phyloP scores from a whole-genome alignment of 495 filamentous ascomycete genomes.

The Podospora didyma region DNA sequence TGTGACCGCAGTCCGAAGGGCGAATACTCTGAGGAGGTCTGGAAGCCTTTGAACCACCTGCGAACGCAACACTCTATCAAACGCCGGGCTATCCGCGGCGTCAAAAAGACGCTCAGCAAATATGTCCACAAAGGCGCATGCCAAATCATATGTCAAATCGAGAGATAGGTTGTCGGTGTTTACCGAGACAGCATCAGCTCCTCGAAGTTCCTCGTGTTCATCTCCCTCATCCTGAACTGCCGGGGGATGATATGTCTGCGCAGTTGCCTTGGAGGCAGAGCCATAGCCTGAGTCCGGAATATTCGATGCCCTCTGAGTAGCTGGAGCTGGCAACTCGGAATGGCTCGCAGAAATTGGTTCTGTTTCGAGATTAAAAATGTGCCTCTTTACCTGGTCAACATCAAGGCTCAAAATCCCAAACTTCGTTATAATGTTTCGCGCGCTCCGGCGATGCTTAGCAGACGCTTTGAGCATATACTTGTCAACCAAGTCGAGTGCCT shows the following conservation, averaged over 20 bases:
- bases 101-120: conserved; percentile 1
- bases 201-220: not conserved
- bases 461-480: conserved; percentile 16
- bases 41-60: conserved; percentile 1
- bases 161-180: conserved; percentile 4
- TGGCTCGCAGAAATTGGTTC: too few relatives aligned
- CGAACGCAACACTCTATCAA: not conserved
- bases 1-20: not conserved
- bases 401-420: too few relatives aligned
- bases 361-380: too few relatives aligned
- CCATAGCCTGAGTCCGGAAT: conserved; percentile 2
- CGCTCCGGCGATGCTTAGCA: not conserved
- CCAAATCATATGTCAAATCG: not conserved
- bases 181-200: not conserved
- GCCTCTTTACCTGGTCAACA: too few relatives aligned
- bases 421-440: conserved; percentile 1
- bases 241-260: not conserved
- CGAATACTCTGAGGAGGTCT: conserved; percentile 1
- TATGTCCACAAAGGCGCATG: not conserved
- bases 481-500: conserved; percentile 19
- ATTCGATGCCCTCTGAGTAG: not conserved
- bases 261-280: conserved; percentile 1
- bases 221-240: not conserved
- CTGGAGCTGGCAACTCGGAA: too few relatives aligned
- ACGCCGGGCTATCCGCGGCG: not conserved